Evolutionary conservation across 75 land plant genomes (phyloP).

Genomic region (Selaginella tamariscina): DNA sequence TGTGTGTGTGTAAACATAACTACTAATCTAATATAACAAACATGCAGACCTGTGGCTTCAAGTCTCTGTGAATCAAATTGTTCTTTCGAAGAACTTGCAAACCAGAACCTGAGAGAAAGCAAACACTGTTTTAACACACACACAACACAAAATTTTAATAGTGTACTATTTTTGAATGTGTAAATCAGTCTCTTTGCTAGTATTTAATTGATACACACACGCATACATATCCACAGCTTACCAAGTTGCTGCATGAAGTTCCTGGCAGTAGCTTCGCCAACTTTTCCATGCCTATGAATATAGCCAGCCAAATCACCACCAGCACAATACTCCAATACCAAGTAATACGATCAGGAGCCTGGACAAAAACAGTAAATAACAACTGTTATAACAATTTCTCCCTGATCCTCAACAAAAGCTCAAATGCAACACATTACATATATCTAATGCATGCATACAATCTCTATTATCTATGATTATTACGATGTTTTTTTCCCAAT

Average conservation of each 20-base stretch:
- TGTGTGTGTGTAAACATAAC: background rate
- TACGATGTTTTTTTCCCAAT: too few relatives aligned
- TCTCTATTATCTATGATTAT: too few relatives aligned
- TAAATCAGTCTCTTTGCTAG: background rate
- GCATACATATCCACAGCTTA: constrained; percentile 13
- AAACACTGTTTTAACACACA: background rate
- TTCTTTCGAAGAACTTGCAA: constrained; percentile 75
- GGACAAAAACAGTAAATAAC: too few relatives aligned
- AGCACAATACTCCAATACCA: constrained; percentile 80
- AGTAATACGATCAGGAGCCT: constrained; percentile 61
- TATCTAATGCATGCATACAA: too few relatives aligned
- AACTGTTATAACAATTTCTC: too few relatives aligned
- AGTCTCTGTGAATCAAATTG: constrained; percentile 85
- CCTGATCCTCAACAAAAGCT: too few relatives aligned
- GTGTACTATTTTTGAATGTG: background rate
- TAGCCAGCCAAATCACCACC: constrained; percentile 90
- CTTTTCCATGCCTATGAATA: constrained; percentile 57
- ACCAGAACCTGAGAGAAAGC: constrained; percentile 54
- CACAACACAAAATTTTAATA: background rate
- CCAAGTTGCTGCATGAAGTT: constrained; percentile 90
- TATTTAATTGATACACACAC: background rate
- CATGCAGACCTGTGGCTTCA: constrained; percentile 85
- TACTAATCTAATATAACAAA: background rate
- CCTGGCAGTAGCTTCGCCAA: constrained; percentile 65
- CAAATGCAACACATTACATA: too few relatives aligned